These are phyloP conservation scores for Acmispon strigosus DNA, from an alignment of 306 rosid species.

Conservation along the genomic window DNA sequence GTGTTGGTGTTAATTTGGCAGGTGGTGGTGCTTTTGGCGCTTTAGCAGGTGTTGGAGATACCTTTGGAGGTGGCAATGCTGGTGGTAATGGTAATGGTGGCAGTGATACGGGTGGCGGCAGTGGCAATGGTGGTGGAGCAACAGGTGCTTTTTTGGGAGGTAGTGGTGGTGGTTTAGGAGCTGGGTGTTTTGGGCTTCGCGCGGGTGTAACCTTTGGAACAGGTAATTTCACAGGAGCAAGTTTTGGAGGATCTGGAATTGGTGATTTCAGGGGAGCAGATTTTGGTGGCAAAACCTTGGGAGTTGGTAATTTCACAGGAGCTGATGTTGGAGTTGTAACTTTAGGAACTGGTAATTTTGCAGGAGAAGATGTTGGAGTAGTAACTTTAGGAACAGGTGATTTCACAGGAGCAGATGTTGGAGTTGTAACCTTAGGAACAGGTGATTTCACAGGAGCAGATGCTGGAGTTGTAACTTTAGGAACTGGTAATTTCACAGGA, in stretches of 20 bases:
- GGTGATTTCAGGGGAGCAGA: constrained; percentile 2
- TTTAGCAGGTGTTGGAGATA: constrained; percentile 53
- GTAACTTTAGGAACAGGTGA: background rate
- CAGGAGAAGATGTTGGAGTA: background rate
- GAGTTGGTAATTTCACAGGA: too few species aligned
- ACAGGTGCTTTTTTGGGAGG: constrained; percentile 49
- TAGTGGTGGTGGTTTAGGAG: constrained; percentile 58
- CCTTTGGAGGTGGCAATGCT: too few species aligned
- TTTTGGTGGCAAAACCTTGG: too few species aligned
- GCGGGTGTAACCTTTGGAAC: constrained; percentile 49
- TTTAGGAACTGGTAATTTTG: background rate
- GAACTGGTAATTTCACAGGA: background rate
- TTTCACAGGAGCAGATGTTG: constrained; percentile 8
- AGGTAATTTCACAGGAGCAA: constrained; percentile 17
- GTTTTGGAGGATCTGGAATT: constrained; percentile 25
- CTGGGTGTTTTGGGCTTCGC: constrained; percentile 35
- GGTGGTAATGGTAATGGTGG: constrained; percentile 36
- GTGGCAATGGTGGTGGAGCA: constrained; percentile 41
- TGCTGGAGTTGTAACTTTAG: background rate
- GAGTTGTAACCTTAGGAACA: constrained; percentile 1
- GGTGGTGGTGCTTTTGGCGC: constrained; percentile 57
- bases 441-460: constrained; percentile 17
- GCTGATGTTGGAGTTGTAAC: too few species aligned
- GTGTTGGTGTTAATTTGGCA: constrained; percentile 25
- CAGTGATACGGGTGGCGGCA: constrained; percentile 42